Conservation (phyloP, 768 basidiomycete species). For the Dendrothele bispora region DNA sequence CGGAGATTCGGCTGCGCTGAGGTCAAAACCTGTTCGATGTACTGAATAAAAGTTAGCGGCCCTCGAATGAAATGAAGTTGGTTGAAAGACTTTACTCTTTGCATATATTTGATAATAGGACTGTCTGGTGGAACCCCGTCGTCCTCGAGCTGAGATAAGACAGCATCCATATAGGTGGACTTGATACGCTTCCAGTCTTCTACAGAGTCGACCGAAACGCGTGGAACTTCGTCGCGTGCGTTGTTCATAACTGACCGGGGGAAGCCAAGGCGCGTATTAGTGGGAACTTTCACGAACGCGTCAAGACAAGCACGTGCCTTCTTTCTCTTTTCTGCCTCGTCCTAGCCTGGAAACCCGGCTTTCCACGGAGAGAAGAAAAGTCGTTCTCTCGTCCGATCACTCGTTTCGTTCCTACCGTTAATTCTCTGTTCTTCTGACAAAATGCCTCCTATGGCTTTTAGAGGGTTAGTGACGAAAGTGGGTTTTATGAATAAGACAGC, state of each 20-base stretch:
- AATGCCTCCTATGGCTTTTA: conserved; percentile 81
- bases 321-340: too few species aligned
- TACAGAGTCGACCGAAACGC: conserved; percentile 65
- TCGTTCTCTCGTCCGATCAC: too few species aligned
- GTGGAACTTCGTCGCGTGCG: too few species aligned
- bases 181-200: conserved; percentile 68
- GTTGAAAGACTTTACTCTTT: conserved; percentile 48
- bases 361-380: too few species aligned
- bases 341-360: too few species aligned
- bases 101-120: conserved; percentile 43
- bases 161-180: conserved; percentile 47
- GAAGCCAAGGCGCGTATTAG: too few species aligned
- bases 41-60: conserved; percentile 36
- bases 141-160: conserved; percentile 45
- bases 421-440: conserved; percentile 9
- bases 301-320: too few species aligned
- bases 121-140: conserved; percentile 38
- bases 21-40: conserved; percentile 59
- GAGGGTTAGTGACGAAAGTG: conserved; percentile 75
- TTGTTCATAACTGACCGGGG: too few species aligned
- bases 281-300: too few species aligned
- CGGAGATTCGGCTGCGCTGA: conserved; percentile 72
- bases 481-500: conserved; percentile 85
- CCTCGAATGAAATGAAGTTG: conserved; percentile 35
- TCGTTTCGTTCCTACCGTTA: neutral